Evolutionary conservation across 2,329 filamentous ascomycete genomes (phyloP).

Genomic region (Endoconidiophora laricicola): DNA sequence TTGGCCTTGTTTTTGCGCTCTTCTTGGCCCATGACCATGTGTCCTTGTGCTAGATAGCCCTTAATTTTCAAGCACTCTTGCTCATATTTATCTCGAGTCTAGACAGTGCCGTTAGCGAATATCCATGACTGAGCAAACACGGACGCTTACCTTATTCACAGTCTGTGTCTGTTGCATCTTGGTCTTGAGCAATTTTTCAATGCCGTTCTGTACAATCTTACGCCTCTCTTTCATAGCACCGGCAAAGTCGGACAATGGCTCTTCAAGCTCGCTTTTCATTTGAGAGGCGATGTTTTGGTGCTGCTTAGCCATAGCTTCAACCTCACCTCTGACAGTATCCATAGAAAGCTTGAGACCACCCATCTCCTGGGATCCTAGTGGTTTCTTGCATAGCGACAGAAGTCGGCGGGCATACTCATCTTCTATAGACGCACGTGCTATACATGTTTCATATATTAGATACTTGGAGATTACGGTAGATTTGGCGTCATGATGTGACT

Average conservation of each 20-base stretch:
- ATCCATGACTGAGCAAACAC: not conserved
- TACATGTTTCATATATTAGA: not conserved
- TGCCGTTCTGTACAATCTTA: conserved; percentile 87
- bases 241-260: conserved; percentile 78
- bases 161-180: conserved; percentile 82
- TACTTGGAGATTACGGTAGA: not conserved
- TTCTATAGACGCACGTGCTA: conserved; percentile 70
- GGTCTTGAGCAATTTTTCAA: conserved; percentile 84
- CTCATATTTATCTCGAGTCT: conserved; percentile 87
- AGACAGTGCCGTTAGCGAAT: conserved; percentile 11
- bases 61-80: conserved; percentile 98
- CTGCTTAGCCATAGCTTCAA: conserved; percentile 86
- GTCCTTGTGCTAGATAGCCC: conserved; percentile 91
- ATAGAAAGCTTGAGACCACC: conserved; percentile 72
- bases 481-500: conserved; percentile 15
- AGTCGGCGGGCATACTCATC: conserved; percentile 92
- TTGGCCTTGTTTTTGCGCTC: conserved; percentile 98
- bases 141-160: conserved; percentile 67
- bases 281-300: conserved; percentile 79
- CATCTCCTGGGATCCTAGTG: conserved; percentile 72
- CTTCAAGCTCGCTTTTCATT: conserved; percentile 93
- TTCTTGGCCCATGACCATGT: conserved; percentile 99
- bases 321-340: conserved; percentile 74
- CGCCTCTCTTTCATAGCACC: conserved; percentile 91
- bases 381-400: conserved; percentile 68